Conservation (phyloP, 306 rosid species). For the Erythrophleum fordii region DNA sequence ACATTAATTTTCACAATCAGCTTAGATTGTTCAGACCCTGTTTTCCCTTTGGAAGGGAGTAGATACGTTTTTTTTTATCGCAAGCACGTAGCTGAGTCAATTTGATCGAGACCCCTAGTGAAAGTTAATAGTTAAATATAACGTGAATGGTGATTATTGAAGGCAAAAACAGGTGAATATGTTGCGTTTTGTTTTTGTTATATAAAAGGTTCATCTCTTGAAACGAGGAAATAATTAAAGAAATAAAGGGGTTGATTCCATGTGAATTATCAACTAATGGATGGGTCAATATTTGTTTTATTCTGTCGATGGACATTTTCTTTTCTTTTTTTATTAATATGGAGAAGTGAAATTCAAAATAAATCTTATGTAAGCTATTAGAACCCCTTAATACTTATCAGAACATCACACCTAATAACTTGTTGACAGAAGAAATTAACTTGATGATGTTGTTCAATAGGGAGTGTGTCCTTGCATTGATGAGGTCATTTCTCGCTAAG, state of each 20-base stretch:
- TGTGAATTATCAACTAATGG: too few relatives aligned
- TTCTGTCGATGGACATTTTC: background rate
- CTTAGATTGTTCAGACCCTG: background rate
- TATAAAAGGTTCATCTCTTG: too few relatives aligned
- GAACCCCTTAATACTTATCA: background rate
- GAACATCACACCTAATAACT: too few relatives aligned
- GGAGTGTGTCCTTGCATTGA: background rate
- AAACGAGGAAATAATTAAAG: too few relatives aligned
- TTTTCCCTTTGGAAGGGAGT: background rate
- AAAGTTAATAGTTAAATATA: background rate
- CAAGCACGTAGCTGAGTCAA: background rate
- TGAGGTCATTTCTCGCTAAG: conserved; percentile 3
- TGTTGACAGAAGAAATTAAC: conserved; percentile 14
- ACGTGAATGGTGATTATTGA: background rate
- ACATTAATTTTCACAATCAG: too few relatives aligned
- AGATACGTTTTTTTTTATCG: background rate
- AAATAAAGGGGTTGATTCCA: too few relatives aligned
- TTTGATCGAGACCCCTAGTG: conserved; percentile 21
- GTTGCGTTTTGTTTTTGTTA: too few relatives aligned
- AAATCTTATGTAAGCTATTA: background rate
- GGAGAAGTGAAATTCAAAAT: too few relatives aligned
- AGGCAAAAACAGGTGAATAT: too few relatives aligned
- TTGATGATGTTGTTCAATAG: background rate
- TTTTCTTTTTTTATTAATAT: too few relatives aligned
- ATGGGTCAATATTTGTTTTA: background rate